Base-by-base conservation (phyloP, 2,329 filamentous ascomycete species). In the Phaeomoniella chlamydospora region DNA sequence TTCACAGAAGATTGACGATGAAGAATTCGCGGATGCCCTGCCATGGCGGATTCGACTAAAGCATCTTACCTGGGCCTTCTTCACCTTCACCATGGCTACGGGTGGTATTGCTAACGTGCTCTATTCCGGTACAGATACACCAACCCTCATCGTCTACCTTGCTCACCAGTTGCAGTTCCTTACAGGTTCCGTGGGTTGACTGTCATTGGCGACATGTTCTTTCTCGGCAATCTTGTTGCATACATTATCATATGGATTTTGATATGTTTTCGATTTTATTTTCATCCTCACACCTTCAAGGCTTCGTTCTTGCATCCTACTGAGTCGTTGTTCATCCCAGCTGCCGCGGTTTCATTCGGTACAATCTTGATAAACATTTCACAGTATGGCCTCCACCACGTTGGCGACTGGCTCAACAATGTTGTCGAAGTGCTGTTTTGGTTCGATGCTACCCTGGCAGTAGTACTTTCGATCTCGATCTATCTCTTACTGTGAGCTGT, bases 281-380 rank as follows among this genome's bases (percentile, higher is more conserved):
- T 72, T 45, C 75, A 77, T 38, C 80, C 80, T 0, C 72, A 76
- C 13, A 82, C 76, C 5, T 83, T 88, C 50, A 68, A 67, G 39
- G 65, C 72, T 11, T 84, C 80, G 0, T 79, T 90, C 40, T 62
- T 74, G 4, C 82, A 88, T 56, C 81, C 82, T 10, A 77, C 79
- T 0, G 84, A 92, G 51, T 80, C 74, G 6, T 64, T 88, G 0
- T 90, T 88, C 51, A 74, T 84, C 12, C 80, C 81, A 0, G 72
- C 82, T 1, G 73, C 65, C 3, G 59, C 67, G 6, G 74, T 80
- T 39, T 84, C 79, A 12, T 68, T 80, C 41, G 82, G 78, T 15
- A 84, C 84, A 29, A 73, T 87, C 18, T 62, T 85, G 45, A 83
- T 84, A 48, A 88, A 85, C 44, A 72, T 81, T 18, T 80, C 77